phyloP scores from a whole-genome alignment of 345 rosid genomes.

The Citrus australasica region DNA sequence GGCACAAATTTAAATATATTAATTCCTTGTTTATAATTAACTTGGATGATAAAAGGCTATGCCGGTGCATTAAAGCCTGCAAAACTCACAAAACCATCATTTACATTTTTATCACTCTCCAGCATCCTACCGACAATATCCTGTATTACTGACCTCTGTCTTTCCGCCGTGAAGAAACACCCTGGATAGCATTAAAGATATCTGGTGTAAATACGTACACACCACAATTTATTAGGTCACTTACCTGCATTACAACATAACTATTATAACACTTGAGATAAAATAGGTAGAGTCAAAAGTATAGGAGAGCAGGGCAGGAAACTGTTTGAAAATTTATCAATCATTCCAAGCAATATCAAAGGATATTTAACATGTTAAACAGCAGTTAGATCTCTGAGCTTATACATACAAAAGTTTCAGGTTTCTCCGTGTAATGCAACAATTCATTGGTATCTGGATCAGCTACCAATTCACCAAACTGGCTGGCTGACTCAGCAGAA shows the following conservation, averaged over 20 bases:
- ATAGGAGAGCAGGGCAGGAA: neutral
- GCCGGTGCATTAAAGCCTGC: neutral
- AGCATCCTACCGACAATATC: neutral
- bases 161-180: conserved; percentile 60
- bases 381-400: conserved; percentile 7
- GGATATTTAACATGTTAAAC: neutral
- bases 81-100: neutral
- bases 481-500: conserved; percentile 87
- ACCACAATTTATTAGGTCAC: conserved; percentile 86
- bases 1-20: neutral
- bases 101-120: neutral
- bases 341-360: neutral
- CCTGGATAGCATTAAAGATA: conserved; percentile 67
- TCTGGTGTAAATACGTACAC: conserved; percentile 82
- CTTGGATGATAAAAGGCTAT: neutral
- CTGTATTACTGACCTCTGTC: conserved; percentile 58
- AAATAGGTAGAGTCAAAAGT: neutral
- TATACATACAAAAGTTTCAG: conserved; percentile 86
- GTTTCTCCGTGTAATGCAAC: conserved; percentile 94
- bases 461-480: conserved; percentile 92
- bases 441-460: conserved; percentile 86
- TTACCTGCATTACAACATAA: conserved; percentile 54
- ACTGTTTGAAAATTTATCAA: conserved; percentile 1
- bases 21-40: neutral
- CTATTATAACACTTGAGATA: conserved; percentile 1